These are phyloP conservation scores for Hypoxylon sp. DNA, from an alignment of 2,329 filamentous ascomycete genomes.

Conservation along the genomic window DNA sequence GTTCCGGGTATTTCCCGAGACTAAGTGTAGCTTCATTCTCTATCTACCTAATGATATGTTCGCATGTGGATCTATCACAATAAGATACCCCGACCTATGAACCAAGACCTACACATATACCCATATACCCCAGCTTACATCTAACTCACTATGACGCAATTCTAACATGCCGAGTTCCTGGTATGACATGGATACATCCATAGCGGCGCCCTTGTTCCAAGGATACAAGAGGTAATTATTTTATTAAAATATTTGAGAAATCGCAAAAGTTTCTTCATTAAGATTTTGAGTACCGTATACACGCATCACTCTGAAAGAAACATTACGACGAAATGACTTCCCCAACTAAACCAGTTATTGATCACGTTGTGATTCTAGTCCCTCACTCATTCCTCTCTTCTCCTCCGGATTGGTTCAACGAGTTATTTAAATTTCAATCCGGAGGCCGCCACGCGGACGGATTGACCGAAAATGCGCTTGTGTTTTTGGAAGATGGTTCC, in stretches of 20 bases:
- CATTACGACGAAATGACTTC: slow-evolving; percentile 21
- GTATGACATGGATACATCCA: slow-evolving; percentile 6
- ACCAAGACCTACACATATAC: slow-evolving; percentile 2
- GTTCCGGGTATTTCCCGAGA: slow-evolving; percentile 32
- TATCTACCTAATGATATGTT: background rate
- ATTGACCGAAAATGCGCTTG: slow-evolving; percentile 67
- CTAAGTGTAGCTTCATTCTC: slow-evolving; percentile 4
- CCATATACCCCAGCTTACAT: slow-evolving; percentile 4
- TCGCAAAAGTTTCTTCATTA: too few relatives aligned
- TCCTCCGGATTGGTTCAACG: slow-evolving; percentile 60
- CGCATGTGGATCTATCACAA: background rate
- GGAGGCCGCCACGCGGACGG: slow-evolving; percentile 70
- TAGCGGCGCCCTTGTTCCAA: too few relatives aligned
- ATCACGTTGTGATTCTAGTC: slow-evolving; percentile 72
- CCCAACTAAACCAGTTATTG: slow-evolving; percentile 50
- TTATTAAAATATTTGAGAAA: too few relatives aligned
- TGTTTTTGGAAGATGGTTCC: slow-evolving; percentile 68
- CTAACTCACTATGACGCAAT: slow-evolving; percentile 27
- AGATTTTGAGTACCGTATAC: too few relatives aligned
- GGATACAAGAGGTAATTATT: too few relatives aligned
- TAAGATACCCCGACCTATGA: slow-evolving; percentile 20
- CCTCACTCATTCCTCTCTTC: slow-evolving; percentile 57
- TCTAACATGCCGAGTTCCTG: slow-evolving; percentile 17
- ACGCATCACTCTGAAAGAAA: too few relatives aligned
- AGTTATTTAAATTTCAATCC: slow-evolving; percentile 64